These are phyloP conservation scores for Penicillium diatomitis DNA, from an alignment of 495 filamentous ascomycete species.

Conservation along the genomic window DNA sequence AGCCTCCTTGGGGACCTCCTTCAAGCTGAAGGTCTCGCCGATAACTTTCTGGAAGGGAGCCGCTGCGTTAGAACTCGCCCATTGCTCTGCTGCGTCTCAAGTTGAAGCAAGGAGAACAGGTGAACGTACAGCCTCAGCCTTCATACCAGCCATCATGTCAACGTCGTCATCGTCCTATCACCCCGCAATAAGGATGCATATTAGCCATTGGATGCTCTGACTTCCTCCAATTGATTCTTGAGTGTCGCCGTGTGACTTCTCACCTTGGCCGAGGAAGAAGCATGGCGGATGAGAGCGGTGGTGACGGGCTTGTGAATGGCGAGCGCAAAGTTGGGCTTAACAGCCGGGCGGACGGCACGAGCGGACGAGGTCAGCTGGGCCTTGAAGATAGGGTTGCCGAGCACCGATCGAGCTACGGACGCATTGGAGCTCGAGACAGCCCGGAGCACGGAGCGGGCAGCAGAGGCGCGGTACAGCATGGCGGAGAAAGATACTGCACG, in stretches of 20 bases:
- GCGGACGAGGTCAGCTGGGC: conserved; percentile 38
- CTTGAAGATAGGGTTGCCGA: conserved; percentile 36
- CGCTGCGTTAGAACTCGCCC: neutral
- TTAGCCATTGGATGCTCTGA: conserved; percentile 19
- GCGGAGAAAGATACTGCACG: conserved; percentile 24
- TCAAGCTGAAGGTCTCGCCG: conserved; percentile 78
- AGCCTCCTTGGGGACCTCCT: conserved; percentile 69
- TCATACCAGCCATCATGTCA: conserved; percentile 62
- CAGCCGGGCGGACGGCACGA: conserved; percentile 26
- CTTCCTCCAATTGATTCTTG: neutral
- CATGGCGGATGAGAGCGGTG: conserved; percentile 42
- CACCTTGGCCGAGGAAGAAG: conserved; percentile 32
- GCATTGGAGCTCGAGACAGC: conserved; percentile 41
- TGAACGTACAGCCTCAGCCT: conserved; percentile 60
- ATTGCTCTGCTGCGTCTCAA: neutral
- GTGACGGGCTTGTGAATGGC: conserved; percentile 41
- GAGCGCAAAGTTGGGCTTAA: conserved; percentile 32
- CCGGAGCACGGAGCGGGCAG: conserved; percentile 39
- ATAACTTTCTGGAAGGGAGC: conserved; percentile 54
- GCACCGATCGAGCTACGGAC: conserved; percentile 33
- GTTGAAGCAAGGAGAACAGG: neutral
- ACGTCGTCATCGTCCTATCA: conserved; percentile 32
- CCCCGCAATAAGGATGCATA: conserved; percentile 7
- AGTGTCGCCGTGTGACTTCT: neutral
- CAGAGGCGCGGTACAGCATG: conserved; percentile 41